Evolutionary conservation across 2,329 filamentous ascomycete genomes (phyloP).

Genomic region (Xylaria sp.): DNA sequence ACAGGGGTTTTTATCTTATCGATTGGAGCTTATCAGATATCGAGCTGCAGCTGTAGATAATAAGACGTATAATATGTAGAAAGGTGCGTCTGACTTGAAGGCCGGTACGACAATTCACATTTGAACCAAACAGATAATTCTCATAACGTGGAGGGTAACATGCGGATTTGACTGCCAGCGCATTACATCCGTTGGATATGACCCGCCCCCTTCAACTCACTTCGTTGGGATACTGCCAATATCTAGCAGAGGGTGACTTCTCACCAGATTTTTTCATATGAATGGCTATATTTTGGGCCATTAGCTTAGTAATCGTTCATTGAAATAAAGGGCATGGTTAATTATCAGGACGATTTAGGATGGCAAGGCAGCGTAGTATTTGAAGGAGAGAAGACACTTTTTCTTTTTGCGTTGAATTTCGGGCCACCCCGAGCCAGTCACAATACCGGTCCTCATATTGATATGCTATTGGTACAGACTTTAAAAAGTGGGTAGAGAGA

Average conservation of each 20-base stretch:
- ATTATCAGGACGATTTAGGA: not conserved
- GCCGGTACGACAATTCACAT: not conserved
- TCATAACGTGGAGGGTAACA: not conserved
- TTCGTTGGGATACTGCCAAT: too few species aligned
- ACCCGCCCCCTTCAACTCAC: not conserved
- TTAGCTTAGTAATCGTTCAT: not conserved
- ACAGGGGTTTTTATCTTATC: conserved; percentile 1
- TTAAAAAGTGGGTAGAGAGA: not conserved
- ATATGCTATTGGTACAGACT: not conserved
- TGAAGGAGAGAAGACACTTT: not conserved
- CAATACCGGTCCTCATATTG: too few species aligned
- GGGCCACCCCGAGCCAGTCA: too few species aligned
- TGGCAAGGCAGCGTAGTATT: not conserved
- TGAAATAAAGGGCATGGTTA: not conserved
- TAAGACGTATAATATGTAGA: not conserved
- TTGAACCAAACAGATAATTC: not conserved
- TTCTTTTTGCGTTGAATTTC: not conserved
- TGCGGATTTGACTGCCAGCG: not conserved
- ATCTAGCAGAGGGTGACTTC: not conserved
- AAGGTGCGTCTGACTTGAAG: not conserved
- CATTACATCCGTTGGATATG: not conserved
- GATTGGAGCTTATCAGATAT: conserved; percentile 2
- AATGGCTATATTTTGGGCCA: not conserved
- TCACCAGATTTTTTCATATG: not conserved
- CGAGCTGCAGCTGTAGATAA: not conserved